Base-by-base conservation (phyloP, 2,329 filamentous ascomycete genomes). In the Aspergillus phoenicis region DNA sequence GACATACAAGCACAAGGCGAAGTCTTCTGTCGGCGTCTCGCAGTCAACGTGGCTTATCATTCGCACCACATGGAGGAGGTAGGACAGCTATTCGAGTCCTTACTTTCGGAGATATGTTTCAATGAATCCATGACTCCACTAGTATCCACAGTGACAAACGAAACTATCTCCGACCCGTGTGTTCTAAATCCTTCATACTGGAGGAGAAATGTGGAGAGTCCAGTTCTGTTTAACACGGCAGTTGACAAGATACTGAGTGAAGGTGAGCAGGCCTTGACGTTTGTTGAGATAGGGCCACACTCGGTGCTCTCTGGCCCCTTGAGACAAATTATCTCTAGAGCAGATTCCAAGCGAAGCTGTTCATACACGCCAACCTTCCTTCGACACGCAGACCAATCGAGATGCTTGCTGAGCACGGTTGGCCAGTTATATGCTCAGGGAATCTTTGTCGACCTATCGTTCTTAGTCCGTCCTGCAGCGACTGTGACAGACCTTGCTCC, bases 361-460 rank as follows among this genome's bases (percentile, higher is more conserved):
- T 36, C 33, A 8, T 43, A 43, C 17, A 43, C 10, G 4, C 2
- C 39, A 8, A 43, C 39, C 10, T 4, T 43, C 7, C 2, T 43
- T 43, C 39, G 39, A 17, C 4, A 20, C 3, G 4, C 3, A 11
- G 39, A 43, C 39, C 39, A n/a, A 43, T 43, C 1, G 39, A 43
- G 15, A 2, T 17, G 39, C 39, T 20, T 43, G 15, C 7, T 17
- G 15, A 43, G 7, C 7, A 43, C 39, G 7, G 39, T 7, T 43
- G 65, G 56, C 3, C 11, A 55, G 4, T 26, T 20, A 15, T 8
- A 28, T 36, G 8, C 53, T 52, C 38, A 61, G 68, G 24, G 36
- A 71, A 1, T 45, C 69, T 8, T 13, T 71, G 5, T 49, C 1
- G 15, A 73, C 75, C 4, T 75, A 78, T 57, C 33, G 11, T 15